Evolutionary conservation across 2,329 filamentous ascomycete genomes (phyloP), one percentile per base, ranked within the genome.

Genomic region (Aspergillus clavatus): DNA sequence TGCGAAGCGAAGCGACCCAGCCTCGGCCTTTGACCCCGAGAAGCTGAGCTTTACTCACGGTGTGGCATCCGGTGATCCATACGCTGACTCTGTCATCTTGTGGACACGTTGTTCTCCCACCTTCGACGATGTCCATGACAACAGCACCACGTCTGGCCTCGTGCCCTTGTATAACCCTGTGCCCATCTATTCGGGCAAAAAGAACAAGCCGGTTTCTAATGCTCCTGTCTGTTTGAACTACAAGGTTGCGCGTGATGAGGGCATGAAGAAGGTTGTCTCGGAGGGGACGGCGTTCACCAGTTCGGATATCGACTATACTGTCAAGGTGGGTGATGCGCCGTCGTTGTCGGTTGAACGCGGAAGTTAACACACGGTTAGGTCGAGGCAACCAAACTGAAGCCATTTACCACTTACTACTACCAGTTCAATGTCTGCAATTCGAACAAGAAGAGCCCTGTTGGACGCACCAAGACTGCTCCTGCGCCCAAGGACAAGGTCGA

Each of bases 281-380:
- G 70, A 69, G 1, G 85, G 85, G 4, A 77, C 68, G 27, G 82
- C 76, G 1, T 87, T 82, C 58, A 89, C 86, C 0, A 85, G 77
- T 27, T 84, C 79, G 1, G 85, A 89, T 59, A 79, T 89, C 38
- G 86, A 89, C 59, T 89, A 83, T 60, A 89, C 85, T 0, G 71
- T 88, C 48, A 87, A 87, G 73, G 80, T 81, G n/a, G n/a, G n/a
- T n/a, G n/a, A n/a, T n/a, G n/a, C n/a, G n/a, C n/a, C n/a, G n/a
- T n/a, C n/a, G n/a, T n/a, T n/a, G n/a, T n/a, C n/a, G n/a, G n/a
- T n/a, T n/a, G n/a, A n/a, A 60, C n/a, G 22, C 19, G 5, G 21
- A 21, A 21, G 19, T 24, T 44, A 22, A 35, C n/a, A 29, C n/a
- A n/a, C 14, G 10, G 8, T 26, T 23, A 50, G 48, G 49, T 55